These are phyloP conservation scores for Fusarium circinatum DNA, from an alignment of 2,329 filamentous ascomycete genomes.

Conservation along the genomic window DNA sequence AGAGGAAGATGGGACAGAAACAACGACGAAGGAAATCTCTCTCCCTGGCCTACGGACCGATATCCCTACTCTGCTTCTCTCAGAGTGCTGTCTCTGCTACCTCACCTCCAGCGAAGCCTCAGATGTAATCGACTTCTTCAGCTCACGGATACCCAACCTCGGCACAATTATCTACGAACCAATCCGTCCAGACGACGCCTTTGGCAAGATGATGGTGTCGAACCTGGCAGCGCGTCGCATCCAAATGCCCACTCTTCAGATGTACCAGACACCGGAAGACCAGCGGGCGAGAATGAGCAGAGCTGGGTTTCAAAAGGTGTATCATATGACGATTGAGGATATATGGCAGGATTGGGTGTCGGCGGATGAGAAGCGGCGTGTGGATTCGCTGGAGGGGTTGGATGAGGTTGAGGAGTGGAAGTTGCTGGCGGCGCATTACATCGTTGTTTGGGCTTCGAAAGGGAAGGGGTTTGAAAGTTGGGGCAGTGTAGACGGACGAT, in stretches of 20 bases:
- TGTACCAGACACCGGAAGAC: slow-evolving; percentile 73
- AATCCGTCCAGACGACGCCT: slow-evolving; percentile 82
- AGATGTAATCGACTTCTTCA: slow-evolving; percentile 73
- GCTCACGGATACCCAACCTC: slow-evolving; percentile 58
- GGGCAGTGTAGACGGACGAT: neutral
- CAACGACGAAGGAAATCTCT: neutral
- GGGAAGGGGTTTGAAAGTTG: slow-evolving; percentile 38
- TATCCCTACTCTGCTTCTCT: slow-evolving; percentile 85
- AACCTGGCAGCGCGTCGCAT: slow-evolving; percentile 88
- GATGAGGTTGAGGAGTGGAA: slow-evolving; percentile 97
- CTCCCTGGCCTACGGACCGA: slow-evolving; percentile 60
- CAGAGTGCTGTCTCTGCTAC: slow-evolving; percentile 96
- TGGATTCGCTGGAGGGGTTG: slow-evolving; percentile 83
- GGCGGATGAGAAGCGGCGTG: slow-evolving; percentile 77
- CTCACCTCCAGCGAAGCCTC: slow-evolving; percentile 73
- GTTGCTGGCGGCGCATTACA: slow-evolving; percentile 87
- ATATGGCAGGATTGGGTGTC: slow-evolving; percentile 83
- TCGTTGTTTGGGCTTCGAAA: slow-evolving; percentile 88
- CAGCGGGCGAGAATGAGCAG: slow-evolving; percentile 74
- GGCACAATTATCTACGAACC: slow-evolving; percentile 88
- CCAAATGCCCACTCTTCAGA: slow-evolving; percentile 81
- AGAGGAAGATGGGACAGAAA: neutral
- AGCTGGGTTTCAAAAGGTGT: slow-evolving; percentile 69
- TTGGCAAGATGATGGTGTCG: slow-evolving; percentile 90
- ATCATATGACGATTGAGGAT: slow-evolving; percentile 58